Conservation (phyloP, 306 rosid genomes). For the Hylodesmum podocarpum region DNA sequence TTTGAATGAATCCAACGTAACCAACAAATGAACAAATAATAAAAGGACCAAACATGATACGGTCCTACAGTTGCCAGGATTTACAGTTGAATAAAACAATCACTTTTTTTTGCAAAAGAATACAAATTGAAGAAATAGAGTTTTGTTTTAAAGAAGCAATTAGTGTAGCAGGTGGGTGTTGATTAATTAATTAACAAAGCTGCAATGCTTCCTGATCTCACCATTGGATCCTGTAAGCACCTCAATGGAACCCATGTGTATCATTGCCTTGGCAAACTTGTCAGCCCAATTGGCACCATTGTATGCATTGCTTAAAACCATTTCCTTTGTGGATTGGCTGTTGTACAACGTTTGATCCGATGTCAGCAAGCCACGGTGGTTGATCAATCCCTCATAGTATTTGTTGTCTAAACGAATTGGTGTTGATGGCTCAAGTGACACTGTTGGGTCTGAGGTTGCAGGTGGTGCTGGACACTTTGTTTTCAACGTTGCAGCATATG, state of each 20-base stretch:
- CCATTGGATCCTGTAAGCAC: neutral
- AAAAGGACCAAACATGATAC: too few species aligned
- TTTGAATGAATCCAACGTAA: too few species aligned
- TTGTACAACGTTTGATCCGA: neutral
- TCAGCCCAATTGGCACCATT: neutral
- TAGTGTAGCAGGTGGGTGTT: too few species aligned
- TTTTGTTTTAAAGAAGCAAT: neutral
- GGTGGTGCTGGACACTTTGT: constrained; percentile 2
- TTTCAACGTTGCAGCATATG: neutral
- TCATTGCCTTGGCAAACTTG: constrained; percentile 11
- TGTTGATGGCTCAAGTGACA: neutral
- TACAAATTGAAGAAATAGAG: neutral
- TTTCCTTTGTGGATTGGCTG: neutral
- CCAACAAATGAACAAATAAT: too few species aligned
- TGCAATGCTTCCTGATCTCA: constrained; percentile 10
- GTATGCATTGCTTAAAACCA: neutral
- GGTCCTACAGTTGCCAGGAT: too few species aligned
- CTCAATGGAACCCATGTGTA: constrained; percentile 2
- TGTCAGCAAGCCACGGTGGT: constrained; percentile 14
- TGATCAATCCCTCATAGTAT: neutral
- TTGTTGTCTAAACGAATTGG: constrained; percentile 2
- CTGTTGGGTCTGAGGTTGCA: neutral
- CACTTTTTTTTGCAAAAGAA: too few species aligned
- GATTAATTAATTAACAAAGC: neutral
- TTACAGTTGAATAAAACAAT: too few species aligned